phyloP scores from a whole-genome alignment of 2,329 filamentous ascomycete genomes.

The Alternaria burnsii region DNA sequence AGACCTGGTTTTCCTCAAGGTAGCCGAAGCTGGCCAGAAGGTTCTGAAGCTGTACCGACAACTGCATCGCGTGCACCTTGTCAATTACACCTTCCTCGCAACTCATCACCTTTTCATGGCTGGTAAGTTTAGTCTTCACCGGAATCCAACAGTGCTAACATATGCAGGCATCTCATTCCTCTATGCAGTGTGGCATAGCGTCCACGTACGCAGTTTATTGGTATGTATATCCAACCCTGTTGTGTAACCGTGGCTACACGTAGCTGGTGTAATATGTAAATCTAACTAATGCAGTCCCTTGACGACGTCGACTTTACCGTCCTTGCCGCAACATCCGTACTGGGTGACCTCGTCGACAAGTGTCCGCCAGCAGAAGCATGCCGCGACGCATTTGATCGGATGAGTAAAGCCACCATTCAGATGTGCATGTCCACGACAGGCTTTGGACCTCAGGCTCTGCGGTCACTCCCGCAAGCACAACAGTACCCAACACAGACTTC shows the following conservation, averaged over 20 bases:
- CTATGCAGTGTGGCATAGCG: conserved; percentile 97
- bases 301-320: conserved; percentile 99
- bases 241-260: not conserved
- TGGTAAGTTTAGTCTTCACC: conserved; percentile 60
- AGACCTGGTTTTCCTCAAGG: conserved; percentile 90
- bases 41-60: conserved; percentile 91
- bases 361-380: conserved; percentile 95
- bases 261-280: not conserved
- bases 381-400: conserved; percentile 91
- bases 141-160: conserved; percentile 24
- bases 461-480: conserved; percentile 29
- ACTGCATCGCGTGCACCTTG: conserved; percentile 83
- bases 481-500: conserved; percentile 31
- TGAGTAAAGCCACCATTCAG: conserved; percentile 92
- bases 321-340: conserved; percentile 88
- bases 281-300: conserved; percentile 65
- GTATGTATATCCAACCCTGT: conserved; percentile 61
- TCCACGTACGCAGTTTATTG: conserved; percentile 83
- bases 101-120: conserved; percentile 98
- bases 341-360: conserved; percentile 90
- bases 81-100: conserved; percentile 95
- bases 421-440: conserved; percentile 91
- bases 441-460: conserved; percentile 65
- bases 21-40: conserved; percentile 93
- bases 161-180: conserved; percentile 80